These are phyloP conservation scores for Pestalotiopsis sp. DNA, from an alignment of 2,329 filamentous ascomycete genomes.

Conservation along the genomic window DNA sequence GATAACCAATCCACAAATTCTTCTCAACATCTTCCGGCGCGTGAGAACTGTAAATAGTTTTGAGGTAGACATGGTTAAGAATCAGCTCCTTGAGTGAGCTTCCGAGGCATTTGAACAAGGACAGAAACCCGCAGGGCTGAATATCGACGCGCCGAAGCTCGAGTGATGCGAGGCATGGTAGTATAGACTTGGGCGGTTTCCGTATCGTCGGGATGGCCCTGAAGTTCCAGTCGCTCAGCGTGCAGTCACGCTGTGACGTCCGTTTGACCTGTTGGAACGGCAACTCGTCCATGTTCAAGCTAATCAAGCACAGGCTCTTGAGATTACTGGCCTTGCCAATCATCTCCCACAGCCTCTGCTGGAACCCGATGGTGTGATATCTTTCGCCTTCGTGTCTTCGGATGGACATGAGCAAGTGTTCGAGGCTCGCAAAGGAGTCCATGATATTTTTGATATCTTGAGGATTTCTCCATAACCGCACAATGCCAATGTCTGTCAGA, in stretches of 20 bases:
- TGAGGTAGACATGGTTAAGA: conserved; percentile 48
- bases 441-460: conserved; percentile 54
- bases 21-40: conserved; percentile 36
- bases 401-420: conserved; percentile 49
- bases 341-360: conserved; percentile 51
- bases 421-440: conserved; percentile 40
- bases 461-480: conserved; percentile 53
- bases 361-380: conserved; percentile 40
- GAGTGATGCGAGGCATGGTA: conserved; percentile 42
- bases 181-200: conserved; percentile 34
- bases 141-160: conserved; percentile 48
- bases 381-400: conserved; percentile 46
- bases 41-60: conserved; percentile 39
- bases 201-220: conserved; percentile 37
- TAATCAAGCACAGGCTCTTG: conserved; percentile 50
- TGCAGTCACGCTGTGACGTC: conserved; percentile 39
- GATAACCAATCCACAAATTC: conserved; percentile 48
- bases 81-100: conserved; percentile 46
- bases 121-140: conserved; percentile 37
- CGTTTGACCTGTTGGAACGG: conserved; percentile 40
- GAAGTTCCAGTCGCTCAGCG: conserved; percentile 42
- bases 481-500: conserved; percentile 50
- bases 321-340: conserved; percentile 48
- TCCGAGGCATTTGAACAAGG: conserved; percentile 37
- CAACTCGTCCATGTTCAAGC: conserved; percentile 44